A percentile compares a stretch with the other conserved stretches of the same genome.
phyloP scores from a whole-genome alignment of 2,329 filamentous ascomycete genomes.

The Colletotrichum plurivorum region DNA sequence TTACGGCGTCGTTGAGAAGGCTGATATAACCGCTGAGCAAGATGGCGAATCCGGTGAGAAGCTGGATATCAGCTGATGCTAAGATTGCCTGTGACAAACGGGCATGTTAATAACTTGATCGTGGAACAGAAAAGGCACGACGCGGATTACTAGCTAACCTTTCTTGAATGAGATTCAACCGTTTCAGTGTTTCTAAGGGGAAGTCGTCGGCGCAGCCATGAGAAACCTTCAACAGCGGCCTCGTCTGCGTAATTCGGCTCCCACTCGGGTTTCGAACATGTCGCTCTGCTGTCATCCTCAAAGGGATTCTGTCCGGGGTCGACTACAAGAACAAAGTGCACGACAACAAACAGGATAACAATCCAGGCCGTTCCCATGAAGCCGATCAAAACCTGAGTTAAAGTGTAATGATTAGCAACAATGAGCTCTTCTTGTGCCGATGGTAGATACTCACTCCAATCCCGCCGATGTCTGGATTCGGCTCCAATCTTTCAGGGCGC shows the following conservation, averaged over 20 bases:
- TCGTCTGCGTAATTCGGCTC: too few relatives aligned
- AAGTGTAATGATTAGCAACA: background rate
- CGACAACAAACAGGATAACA: background rate
- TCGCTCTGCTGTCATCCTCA: background rate
- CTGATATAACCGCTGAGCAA: background rate
- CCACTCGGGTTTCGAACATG: background rate
- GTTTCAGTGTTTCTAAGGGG: too few relatives aligned
- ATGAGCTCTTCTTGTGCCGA: background rate
- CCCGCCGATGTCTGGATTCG: background rate
- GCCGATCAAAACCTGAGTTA: background rate
- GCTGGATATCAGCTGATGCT: background rate
- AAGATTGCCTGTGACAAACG: background rate
- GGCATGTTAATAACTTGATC: too few relatives aligned
- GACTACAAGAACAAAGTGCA: background rate
- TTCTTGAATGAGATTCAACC: too few relatives aligned
- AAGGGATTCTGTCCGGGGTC: background rate
- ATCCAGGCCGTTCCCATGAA: conserved; percentile 1
- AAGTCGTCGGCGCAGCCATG: too few relatives aligned
- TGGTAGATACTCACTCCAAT: too few relatives aligned
- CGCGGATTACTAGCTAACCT: too few relatives aligned
- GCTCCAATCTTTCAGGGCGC: background rate
- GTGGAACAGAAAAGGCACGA: too few relatives aligned
- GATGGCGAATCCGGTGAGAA: background rate
- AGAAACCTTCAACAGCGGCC: too few relatives aligned
- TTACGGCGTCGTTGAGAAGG: background rate